phyloP scores from a whole-genome alignment of 352 stramenopile species.

The Pythium insidiosum region DNA sequence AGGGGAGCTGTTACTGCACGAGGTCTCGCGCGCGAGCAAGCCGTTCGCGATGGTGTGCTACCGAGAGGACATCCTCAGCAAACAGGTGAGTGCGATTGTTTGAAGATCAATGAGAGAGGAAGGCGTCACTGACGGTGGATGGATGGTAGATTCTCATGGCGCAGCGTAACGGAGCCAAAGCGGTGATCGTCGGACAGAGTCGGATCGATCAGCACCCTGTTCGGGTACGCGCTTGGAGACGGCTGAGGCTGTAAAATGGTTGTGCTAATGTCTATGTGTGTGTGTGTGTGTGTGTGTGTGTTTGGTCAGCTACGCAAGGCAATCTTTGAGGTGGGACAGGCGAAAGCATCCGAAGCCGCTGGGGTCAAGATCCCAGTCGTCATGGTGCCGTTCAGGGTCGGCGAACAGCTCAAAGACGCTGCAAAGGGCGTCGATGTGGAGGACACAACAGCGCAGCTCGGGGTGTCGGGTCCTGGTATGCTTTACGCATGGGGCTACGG shows the following conservation, averaged over 20 bases:
- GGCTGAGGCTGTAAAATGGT: too few relatives aligned
- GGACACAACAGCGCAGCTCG: constrained; percentile 35
- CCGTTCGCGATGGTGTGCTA: constrained; percentile 40
- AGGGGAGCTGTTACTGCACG: constrained; percentile 43
- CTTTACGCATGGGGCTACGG: constrained; percentile 68
- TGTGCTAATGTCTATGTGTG: too few relatives aligned
- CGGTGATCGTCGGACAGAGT: constrained; percentile 56
- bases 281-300: not conserved
- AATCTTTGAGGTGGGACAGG: constrained; percentile 27
- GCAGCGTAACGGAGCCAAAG: constrained; percentile 56
- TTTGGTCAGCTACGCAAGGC: constrained; percentile 27
- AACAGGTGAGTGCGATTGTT: constrained; percentile 29
- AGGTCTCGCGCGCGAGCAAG: constrained; percentile 23
- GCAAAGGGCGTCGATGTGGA: constrained; percentile 33
- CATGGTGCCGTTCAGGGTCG: constrained; percentile 39
- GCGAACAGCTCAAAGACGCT: constrained; percentile 31
- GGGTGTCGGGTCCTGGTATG: constrained; percentile 26
- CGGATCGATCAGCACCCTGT: constrained; percentile 34
- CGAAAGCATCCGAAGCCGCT: constrained; percentile 27
- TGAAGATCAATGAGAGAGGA: not conserved
- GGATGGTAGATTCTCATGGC: constrained; percentile 55
- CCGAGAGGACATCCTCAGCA: constrained; percentile 60
- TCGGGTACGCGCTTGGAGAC: constrained; percentile 25
- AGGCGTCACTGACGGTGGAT: too few relatives aligned
- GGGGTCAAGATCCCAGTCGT: constrained; percentile 62